Base-by-base conservation (phyloP, 192 early-diverging fungal genomes). In the Coemansia sp. region DNA sequence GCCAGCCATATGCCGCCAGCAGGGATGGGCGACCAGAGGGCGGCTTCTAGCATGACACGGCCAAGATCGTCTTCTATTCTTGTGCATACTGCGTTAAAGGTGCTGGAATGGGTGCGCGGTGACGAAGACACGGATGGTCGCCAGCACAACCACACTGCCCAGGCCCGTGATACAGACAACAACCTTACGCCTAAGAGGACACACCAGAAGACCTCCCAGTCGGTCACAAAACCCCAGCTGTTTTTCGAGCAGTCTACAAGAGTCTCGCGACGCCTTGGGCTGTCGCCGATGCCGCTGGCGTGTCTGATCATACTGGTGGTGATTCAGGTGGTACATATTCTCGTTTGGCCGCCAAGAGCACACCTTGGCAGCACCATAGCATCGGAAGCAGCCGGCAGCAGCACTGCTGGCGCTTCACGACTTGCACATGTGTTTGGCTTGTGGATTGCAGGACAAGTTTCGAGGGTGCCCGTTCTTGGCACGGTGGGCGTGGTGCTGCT, bases 221-320 rank as follows among this genome's bases (percentile, higher is more conserved):
- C 70, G 10, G 65, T 66, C 16, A 82, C 79, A 5, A 68, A 67
- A 66, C 79, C 79, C 32, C 79, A 76, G 63, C 50, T 81, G 18
- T 76, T 75, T 71, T 69, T 76, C 49, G 77, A 74, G 61, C 81
- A 79, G 63, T 84, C 78, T 10, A 79, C 79, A 54, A 70, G 69
- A 19, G 82, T 82, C 62, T 81, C 81, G 18, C 67, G 79, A 42
- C 81, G 74, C 47, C 72, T 84, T 40, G 85, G 79, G 41, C 69
- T 84, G 37, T 74, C 76, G 56, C 75, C 77, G 7, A 71, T 81
- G 66, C 81, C 77, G 2, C 60, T 87, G 58, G 82, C 74, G 21
- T 81, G 79, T 40, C 67, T 81, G 67, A 61, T 81, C 23, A 81
- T 64, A 26, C 68, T 81, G 68, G 75, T 81, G 79, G 57, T 81